Evolutionary conservation across 768 basidiomycete species (phyloP), one percentile per base, ranked within the genome.

Genomic region (Cystobasidium onofrii): DNA sequence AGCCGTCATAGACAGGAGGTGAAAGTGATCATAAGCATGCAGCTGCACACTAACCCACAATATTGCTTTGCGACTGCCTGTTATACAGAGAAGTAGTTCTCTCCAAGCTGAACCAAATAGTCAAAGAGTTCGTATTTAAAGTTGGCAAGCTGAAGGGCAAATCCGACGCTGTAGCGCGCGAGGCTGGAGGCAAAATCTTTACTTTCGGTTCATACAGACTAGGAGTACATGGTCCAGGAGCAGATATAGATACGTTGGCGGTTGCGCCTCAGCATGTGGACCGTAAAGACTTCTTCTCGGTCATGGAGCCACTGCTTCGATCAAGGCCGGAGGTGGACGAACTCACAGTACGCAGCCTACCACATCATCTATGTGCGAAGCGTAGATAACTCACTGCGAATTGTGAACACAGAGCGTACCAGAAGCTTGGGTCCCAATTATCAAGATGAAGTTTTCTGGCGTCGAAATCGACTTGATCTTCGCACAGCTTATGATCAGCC

Each of bases 191-290:
- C 76, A 95, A 98, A 84, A 98, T 99, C 80, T 99, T 92, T 81
- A 98, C 96, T 7, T 99, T 95, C 81, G 96, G 96, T 50, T 97
- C 94, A 64, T 98, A 97, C 84, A 89, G 96, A 78, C 84, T 99
- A 62, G 96, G 96, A 74, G 96, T 98, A 25, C 96, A 98, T 81
- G 92, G 91, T 15, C 96, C 95, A 41, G 90, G 91, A 1, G 85
- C 89, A 62, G 95, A 99, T 86, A 97, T 99, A 81, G 96, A 99
- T 84, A 96, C 94, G n/a, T 83, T 99, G 25, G 90, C 92, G 80
- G 95, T 98, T 41, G 96, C 95, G 43, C 96, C 96, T 7, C 92
- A 94, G 81, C 93, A 97, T 81, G 90, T 98, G 71, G 90, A 89
- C 71, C 86, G 92, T 76, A 93, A 96, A 76, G 94, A 98, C 83